Evolutionary conservation across 495 filamentous ascomycete genomes (phyloP), one percentile per base, ranked within the genome.

Genomic region (Hypoxylon crocopeplum): DNA sequence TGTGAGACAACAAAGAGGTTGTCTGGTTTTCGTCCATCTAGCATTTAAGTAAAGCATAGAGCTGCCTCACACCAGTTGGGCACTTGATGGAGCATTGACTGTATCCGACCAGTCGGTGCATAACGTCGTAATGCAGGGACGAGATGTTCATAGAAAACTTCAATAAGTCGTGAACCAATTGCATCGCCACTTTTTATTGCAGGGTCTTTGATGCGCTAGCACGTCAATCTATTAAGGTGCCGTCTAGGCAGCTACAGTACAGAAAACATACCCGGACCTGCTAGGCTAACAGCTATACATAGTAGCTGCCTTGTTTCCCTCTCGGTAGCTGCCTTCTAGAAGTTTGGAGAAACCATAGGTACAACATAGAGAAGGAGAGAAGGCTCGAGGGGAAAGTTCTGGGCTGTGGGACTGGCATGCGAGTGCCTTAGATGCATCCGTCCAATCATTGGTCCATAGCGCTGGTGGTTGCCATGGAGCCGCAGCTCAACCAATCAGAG

Each of bases 381-480:
- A 57, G 48, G 59, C 59, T 63, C 59, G 52, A 56, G 40, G 27
- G 22, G n/a, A n/a, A n/a, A n/a, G n/a, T n/a, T n/a, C n/a, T n/a
- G n/a, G n/a, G n/a, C n/a, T n/a, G 2, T 15, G 15, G 48, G 12
- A 47, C 48, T 45, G 22, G 41, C 38, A 59, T 55, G 38, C 34
- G 49, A 33, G 17, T 40, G 48, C 44, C 12, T 15, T 55, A 20
- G 55, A 54, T 59, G 61, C 55, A 56, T 59, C 33, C 54, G 61
- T 59, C 61, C 61, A 64, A 64, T 64, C 61, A 59, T 8, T 20
- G 44, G 49, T 25, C 25, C 45, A 55, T 37, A 46, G 4, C 44
- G n/a, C n/a, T n/a, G n/a, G n/a, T n/a, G 50, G 68, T 68, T 68
- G 64, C 60, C 55, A 59, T 50, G 61, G 57, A 55, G 50, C 37